Percentiles rank a stretch among this genome's conserved stretches.
phyloP scores from a whole-genome alignment of 1,284 basidiomycete genomes.

The Entoloma clypeatum region DNA sequence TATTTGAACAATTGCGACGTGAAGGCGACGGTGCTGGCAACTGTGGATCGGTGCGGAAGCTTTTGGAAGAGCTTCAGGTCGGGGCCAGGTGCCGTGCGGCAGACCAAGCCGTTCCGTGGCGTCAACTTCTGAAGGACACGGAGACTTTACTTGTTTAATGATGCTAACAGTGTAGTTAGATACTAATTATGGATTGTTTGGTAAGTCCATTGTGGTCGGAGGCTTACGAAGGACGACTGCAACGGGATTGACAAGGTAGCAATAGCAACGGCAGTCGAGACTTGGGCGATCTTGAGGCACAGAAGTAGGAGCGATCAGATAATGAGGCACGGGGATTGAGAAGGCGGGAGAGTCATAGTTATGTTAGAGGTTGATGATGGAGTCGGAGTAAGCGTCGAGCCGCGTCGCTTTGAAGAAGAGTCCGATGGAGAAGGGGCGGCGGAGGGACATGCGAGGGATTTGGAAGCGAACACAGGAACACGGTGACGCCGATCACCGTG shows the following conservation, averaged over 20 bases:
- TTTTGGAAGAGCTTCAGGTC: slow-evolving; percentile 39
- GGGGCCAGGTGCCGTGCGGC: slow-evolving; percentile 18
- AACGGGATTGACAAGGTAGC: slow-evolving; percentile 18
- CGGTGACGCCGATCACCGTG: slow-evolving; percentile 36
- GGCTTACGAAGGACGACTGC: slow-evolving; percentile 19
- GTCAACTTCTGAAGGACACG: slow-evolving; percentile 45
- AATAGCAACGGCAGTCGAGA: slow-evolving; percentile 11
- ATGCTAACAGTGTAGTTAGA: slow-evolving; percentile 1
- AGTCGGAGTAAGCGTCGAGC: slow-evolving; percentile 30
- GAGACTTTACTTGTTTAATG: slow-evolving; percentile 61
- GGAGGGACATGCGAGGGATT: slow-evolving; percentile 14
- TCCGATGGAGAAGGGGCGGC: slow-evolving; percentile 39
- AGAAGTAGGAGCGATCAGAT: slow-evolving; percentile 5
- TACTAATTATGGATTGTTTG: neutral
- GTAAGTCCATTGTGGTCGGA: slow-evolving; percentile 18
- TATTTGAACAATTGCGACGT: slow-evolving; percentile 45
- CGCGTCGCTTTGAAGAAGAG: slow-evolving; percentile 32
- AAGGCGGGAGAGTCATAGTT: slow-evolving; percentile 5
- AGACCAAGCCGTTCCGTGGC: slow-evolving; percentile 59
- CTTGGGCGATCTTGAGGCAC: slow-evolving; percentile 19
- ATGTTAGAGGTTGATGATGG: slow-evolving; percentile 9
- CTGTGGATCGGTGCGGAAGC: slow-evolving; percentile 47
- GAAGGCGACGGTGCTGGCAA: slow-evolving; percentile 59
- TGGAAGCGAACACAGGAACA: slow-evolving; percentile 29
- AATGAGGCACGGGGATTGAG: neutral